phyloP scores from a whole-genome alignment of 345 rosid genomes.

The Triadica sebifera region DNA sequence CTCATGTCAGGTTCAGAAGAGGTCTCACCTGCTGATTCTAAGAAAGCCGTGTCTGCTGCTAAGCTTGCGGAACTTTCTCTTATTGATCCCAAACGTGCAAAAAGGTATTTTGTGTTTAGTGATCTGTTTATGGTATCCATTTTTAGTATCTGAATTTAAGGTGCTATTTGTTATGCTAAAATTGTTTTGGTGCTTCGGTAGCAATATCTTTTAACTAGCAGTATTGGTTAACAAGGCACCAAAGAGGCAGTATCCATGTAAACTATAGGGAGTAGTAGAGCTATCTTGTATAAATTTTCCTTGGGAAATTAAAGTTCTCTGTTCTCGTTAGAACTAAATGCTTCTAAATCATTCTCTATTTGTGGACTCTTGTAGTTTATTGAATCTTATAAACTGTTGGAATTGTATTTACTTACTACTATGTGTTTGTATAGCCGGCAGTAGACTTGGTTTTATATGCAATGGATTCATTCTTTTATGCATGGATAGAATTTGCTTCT shows the following conservation, averaged over 20 bases:
- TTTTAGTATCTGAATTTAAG: background rate
- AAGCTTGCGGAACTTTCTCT: slow-evolving; percentile 99
- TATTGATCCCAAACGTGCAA: slow-evolving; percentile 93
- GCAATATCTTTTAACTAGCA: background rate
- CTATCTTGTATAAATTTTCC: no score
- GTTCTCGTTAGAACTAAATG: background rate
- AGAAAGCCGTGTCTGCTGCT: slow-evolving; percentile 85
- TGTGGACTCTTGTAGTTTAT: background rate
- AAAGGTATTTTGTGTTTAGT: slow-evolving; percentile 49
- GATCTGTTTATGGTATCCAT: background rate
- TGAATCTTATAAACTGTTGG: background rate
- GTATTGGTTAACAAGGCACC: background rate
- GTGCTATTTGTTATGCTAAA: background rate
- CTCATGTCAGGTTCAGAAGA: slow-evolving; percentile 70
- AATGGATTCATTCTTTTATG: background rate
- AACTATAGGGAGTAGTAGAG: no score
- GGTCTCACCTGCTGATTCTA: slow-evolving; percentile 47
- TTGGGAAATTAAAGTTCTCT: no score
- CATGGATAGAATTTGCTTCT: background rate
- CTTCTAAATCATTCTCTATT: background rate
- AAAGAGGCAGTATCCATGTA: no score
- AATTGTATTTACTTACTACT: background rate
- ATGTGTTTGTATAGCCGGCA: background rate
- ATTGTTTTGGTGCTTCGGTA: background rate
- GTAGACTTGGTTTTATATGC: background rate